Evolutionary conservation across 208 protist species (phyloP), one percentile per base, ranked within the genome.

Genomic region (Trypanosoma lewisi): DNA sequence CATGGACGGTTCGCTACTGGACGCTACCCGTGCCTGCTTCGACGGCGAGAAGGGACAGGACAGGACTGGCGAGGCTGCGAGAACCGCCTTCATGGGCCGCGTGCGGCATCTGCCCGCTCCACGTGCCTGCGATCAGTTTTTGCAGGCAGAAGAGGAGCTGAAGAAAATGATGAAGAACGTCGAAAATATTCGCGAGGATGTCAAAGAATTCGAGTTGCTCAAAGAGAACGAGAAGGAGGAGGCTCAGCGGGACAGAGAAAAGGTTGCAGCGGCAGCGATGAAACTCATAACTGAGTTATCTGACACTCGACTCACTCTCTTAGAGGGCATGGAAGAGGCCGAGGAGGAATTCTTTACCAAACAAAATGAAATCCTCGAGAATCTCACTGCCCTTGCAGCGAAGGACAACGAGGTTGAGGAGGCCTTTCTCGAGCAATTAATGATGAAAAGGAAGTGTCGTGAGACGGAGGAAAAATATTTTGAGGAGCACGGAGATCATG

Each of bases 371-470:
- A 34, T 63, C 4, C 54, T 80, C 7, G 28, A 70, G 17, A 65
- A 57, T 2, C 14, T 84, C 1, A 70, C 53, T 41, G 37, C 56
- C n/a, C 66, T 80, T 23, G 65, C 70, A 21, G 42, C 44, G 14
- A 45, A 58, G 16, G 78, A 74, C 49, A 21, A 25, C 4, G 67
- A 80, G 28, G 66, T 91, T 31, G 70, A 75, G 17, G 54, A 47
- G 14, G 76, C 76, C 25, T 80, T 87, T 49, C 56, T 57, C 9
- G 73, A 83, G 21, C 70, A 83, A n/a, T 51, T 57, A 30, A 55
- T 51, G 9, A 75, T 75, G 28, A 50, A 71, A 36, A 27, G 48
- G n/a, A 55, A 56, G 16, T 78, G 70, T 36, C 34, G 74, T 2
- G 36, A 63, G 0, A 54, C 67, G 16, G 65, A 66, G 27, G 58